phyloP scores from a whole-genome alignment of 2,329 filamentous ascomycete genomes.

The Xylariaceae sp. region DNA sequence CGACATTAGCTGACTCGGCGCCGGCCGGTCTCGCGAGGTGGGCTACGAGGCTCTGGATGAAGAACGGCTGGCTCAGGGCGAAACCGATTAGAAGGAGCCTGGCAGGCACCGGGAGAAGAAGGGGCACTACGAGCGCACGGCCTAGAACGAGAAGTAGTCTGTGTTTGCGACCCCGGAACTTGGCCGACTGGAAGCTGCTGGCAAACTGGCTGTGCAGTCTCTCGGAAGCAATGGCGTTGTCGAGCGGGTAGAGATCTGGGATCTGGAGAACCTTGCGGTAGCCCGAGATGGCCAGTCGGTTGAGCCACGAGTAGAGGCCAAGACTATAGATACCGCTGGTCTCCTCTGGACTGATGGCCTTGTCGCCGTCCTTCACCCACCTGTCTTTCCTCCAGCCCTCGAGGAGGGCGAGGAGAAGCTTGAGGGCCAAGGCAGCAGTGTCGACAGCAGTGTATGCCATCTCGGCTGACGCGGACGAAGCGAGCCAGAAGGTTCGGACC shows the following conservation, averaged over 20 bases:
- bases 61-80: constrained; percentile 32
- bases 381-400: too few species aligned
- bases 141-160: constrained; percentile 9
- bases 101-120: constrained; percentile 25
- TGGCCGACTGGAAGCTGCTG: constrained; percentile 7
- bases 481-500: constrained; percentile 40
- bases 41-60: constrained; percentile 28
- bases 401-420: too few species aligned
- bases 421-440: constrained; percentile 11
- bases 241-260: constrained; percentile 32
- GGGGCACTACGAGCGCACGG: constrained; percentile 13
- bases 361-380: too few species aligned
- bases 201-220: constrained; percentile 15
- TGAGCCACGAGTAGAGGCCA: too few species aligned
- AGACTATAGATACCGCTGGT: too few species aligned
- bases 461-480: constrained; percentile 3
- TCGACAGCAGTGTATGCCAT: constrained; percentile 15
- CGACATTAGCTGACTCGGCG: constrained; percentile 19
- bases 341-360: too few species aligned
- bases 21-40: constrained; percentile 25
- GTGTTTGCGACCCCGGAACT: constrained; percentile 11
- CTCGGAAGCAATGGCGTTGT: constrained; percentile 16
- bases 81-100: constrained; percentile 27
- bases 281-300: constrained; percentile 32
- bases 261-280: constrained; percentile 31